phyloP scores from a whole-genome alignment of 2,329 filamentous ascomycete species.

The Cucurbitaria berberidis region DNA sequence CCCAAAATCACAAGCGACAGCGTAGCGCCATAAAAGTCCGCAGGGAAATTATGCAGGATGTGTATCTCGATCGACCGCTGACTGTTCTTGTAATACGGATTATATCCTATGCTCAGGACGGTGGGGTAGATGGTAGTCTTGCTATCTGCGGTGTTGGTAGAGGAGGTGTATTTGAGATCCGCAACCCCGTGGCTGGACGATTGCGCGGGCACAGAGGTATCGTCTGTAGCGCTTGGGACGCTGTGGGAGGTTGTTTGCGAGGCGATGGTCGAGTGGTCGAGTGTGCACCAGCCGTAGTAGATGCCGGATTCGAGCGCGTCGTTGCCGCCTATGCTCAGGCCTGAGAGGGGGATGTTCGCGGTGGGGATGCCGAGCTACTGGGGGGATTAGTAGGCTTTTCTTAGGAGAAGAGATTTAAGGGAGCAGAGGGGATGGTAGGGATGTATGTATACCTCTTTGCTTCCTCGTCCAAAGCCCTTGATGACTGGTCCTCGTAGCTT shows the following conservation, averaged over 20 bases:
- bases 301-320: constrained; percentile 74
- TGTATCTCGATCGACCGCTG: constrained; percentile 88
- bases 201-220: constrained; percentile 16
- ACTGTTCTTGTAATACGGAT: constrained; percentile 95
- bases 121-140: constrained; percentile 32
- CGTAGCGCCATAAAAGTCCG: constrained; percentile 83
- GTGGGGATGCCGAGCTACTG: constrained; percentile 89
- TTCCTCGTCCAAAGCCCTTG: constrained; percentile 90
- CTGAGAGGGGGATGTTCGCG: constrained; percentile 77
- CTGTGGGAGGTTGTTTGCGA: constrained; percentile 40
- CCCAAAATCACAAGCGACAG: constrained; percentile 83
- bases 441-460: constrained; percentile 76
- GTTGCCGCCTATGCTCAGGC: constrained; percentile 72
- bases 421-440: too few species aligned
- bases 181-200: constrained; percentile 38
- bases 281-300: constrained; percentile 90
- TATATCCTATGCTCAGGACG: constrained; percentile 70
- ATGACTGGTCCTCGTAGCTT: constrained; percentile 86
- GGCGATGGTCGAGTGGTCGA: constrained; percentile 59
- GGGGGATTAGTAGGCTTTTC: neutral
- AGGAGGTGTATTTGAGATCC: constrained; percentile 25
- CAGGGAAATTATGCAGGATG: constrained; percentile 76
- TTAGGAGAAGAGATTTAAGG: neutral
- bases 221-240: constrained; percentile 24
- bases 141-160: constrained; percentile 21